These are phyloP conservation scores for Tolypocladium guangdongense DNA, from an alignment of 2,329 filamentous ascomycete species.

Conservation along the genomic window DNA sequence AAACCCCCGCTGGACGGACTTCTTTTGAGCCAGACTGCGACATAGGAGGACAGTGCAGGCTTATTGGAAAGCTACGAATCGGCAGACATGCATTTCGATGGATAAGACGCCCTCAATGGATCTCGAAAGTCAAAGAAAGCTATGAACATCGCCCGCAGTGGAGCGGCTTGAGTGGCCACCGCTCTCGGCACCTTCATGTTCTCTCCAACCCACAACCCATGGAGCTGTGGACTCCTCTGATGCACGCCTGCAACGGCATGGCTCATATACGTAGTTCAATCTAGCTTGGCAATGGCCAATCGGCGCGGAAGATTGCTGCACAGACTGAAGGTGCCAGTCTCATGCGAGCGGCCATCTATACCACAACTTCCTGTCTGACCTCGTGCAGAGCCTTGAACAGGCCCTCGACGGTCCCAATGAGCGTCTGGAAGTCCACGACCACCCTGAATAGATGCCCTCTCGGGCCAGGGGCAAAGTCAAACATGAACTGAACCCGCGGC, in stretches of 20 bases:
- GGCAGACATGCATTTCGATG: background rate
- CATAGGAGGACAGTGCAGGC: background rate
- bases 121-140: too few species aligned
- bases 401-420: constrained; percentile 37
- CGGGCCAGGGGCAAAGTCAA: constrained; percentile 46
- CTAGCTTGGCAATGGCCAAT: too few species aligned
- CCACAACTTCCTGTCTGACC: constrained; percentile 21
- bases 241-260: too few species aligned
- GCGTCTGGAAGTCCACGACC: constrained; percentile 45
- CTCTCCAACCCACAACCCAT: too few species aligned
- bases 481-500: constrained; percentile 47
- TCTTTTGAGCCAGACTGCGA: background rate
- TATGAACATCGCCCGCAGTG: too few species aligned
- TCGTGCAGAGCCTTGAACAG: constrained; percentile 42
- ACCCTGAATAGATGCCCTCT: constrained; percentile 46
- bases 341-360: background rate
- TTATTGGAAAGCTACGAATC: too few species aligned
- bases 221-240: too few species aligned
- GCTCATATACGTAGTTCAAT: too few species aligned
- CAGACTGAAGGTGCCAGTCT: too few species aligned
- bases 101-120: background rate
- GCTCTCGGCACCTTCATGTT: too few species aligned
- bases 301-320: too few species aligned
- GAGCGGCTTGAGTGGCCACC: too few species aligned
- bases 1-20: background rate